A percentile compares a stretch with the other conserved stretches of the same genome.
These are phyloP conservation scores for Eucalyptus victrix DNA, from an alignment of 345 rosid genomes.

Conservation along the genomic window DNA sequence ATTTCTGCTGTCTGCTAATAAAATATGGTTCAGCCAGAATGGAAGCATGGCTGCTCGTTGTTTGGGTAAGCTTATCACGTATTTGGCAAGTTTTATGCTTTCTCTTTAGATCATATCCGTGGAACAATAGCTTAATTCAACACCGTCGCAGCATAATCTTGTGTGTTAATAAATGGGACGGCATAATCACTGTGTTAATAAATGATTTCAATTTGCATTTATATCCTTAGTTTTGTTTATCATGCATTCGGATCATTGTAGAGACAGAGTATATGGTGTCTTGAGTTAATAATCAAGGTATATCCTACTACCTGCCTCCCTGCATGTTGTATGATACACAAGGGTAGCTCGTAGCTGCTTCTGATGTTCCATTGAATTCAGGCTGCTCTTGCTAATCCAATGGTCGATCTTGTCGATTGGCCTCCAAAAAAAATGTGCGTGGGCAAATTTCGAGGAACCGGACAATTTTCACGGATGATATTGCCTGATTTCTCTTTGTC, in stretches of 20 bases:
- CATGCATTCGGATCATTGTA: neutral
- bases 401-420: neutral
- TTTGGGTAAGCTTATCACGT: neutral
- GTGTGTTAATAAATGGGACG: neutral
- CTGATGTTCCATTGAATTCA: neutral
- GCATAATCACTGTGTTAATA: too few species aligned
- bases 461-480: neutral
- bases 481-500: neutral
- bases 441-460: neutral
- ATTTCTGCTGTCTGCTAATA: neutral
- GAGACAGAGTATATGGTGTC: neutral
- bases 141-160: neutral
- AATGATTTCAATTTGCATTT: neutral
- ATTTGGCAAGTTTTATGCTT: neutral
- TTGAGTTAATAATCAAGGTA: neutral
- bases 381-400: neutral
- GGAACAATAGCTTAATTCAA: neutral
- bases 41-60: neutral
- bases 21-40: neutral
- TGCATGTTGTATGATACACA: neutral
- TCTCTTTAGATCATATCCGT: neutral
- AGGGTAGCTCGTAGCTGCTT: neutral
- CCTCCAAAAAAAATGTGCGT: neutral
- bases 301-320: neutral
- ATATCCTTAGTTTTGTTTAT: neutral